Percentiles rank a stretch among this genome's conserved stretches.
Conservation (phyloP, 1,284 basidiomycete genomes). For the Marasmius fiardii region DNA sequence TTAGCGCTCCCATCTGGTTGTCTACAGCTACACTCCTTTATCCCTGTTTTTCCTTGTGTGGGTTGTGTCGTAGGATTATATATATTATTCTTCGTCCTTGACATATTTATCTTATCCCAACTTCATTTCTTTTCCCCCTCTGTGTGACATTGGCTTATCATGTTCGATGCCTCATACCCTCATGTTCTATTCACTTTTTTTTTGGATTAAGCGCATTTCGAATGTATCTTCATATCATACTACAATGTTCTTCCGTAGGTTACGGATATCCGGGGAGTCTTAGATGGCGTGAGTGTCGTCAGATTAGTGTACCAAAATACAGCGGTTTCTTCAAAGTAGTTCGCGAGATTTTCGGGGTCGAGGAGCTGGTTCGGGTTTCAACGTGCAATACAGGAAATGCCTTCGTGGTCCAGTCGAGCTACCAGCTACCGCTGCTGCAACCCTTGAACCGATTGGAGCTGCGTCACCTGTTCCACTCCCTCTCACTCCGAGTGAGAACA, state of each 20-base stretch:
- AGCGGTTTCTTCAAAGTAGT: neutral
- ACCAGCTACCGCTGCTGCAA: conserved; percentile 56
- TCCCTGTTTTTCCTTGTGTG: conserved; percentile 12
- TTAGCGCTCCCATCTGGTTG: conserved; percentile 1
- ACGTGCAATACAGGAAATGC: conserved; percentile 76
- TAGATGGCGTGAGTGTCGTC: neutral
- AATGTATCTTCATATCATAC: neutral
- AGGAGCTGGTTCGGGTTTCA: conserved; percentile 49
- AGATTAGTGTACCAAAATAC: neutral
- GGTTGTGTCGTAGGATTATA: conserved; percentile 17
- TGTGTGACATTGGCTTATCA: neutral
- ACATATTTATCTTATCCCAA: conserved; percentile 1
- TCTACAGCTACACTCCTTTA: too few relatives aligned
- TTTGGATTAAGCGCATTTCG: neutral
- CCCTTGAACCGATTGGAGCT: conserved; percentile 57
- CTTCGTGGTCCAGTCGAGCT: conserved; percentile 66
- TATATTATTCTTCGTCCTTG: conserved; percentile 9
- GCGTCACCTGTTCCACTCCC: conserved; percentile 59
- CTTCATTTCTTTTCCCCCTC: neutral
- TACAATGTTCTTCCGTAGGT: neutral
- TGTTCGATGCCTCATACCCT: neutral
- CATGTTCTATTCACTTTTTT: neutral
- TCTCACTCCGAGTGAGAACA: conserved; percentile 83
- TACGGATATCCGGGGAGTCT: neutral
- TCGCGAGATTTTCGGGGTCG: conserved; percentile 20